phyloP scores from a whole-genome alignment of 1,284 basidiomycete species.

The Paramarasmius palmivorus region DNA sequence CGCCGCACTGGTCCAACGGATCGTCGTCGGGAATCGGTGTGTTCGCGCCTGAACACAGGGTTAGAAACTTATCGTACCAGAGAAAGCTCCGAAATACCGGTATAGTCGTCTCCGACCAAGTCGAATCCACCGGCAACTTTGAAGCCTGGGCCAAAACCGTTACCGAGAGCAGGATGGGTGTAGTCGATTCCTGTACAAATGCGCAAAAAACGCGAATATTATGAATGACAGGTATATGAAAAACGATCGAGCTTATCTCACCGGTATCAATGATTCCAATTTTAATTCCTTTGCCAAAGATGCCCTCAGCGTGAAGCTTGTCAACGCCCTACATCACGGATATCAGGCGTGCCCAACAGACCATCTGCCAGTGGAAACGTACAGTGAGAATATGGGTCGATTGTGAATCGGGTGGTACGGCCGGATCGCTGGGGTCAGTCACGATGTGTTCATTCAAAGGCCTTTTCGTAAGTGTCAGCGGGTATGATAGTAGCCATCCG shows the following conservation, averaged over 20 bases:
- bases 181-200: conserved; percentile 42
- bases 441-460: conserved; percentile 32
- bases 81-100: conserved; percentile 6
- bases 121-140: conserved; percentile 62
- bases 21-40: conserved; percentile 17
- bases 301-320: conserved; percentile 42
- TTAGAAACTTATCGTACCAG: background rate
- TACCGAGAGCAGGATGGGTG: conserved; percentile 64
- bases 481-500: too few species aligned
- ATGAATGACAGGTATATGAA: too few species aligned
- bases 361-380: conserved; percentile 12
- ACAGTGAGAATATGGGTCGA: conserved; percentile 43
- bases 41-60: conserved; percentile 1
- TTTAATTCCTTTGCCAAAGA: conserved; percentile 43
- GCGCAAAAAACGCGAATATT: background rate
- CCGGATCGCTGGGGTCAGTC: conserved; percentile 36
- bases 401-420: conserved; percentile 33
- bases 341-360: background rate
- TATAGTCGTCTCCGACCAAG: conserved; percentile 47
- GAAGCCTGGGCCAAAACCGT: conserved; percentile 60
- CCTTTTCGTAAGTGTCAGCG: conserved; percentile 6
- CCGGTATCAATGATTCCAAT: too few species aligned
- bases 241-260: too few species aligned
- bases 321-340: conserved; percentile 38
- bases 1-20: conserved; percentile 47